Conservation (phyloP, 169 alveolate genomes). For the Eimeria brunetti region DNA sequence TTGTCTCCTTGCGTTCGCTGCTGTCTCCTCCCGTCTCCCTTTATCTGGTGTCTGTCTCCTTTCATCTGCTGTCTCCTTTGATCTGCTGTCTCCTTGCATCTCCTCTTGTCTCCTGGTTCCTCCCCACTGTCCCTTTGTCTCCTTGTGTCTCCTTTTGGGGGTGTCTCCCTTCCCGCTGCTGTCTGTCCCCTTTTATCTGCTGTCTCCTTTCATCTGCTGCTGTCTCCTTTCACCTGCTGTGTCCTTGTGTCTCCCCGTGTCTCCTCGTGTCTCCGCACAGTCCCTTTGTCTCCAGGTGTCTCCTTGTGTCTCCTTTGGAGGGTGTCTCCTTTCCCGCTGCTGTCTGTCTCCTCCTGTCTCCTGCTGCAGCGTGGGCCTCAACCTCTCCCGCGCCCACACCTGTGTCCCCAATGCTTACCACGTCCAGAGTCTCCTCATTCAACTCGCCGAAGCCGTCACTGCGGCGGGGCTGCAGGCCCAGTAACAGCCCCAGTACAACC, state of each 20-base stretch:
- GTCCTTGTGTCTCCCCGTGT: background rate
- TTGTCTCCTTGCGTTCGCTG: background rate
- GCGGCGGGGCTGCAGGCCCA: conserved; percentile 52
- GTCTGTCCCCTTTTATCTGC: too few relatives aligned
- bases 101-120: background rate
- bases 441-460: conserved; percentile 34
- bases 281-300: background rate
- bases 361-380: conserved; percentile 35
- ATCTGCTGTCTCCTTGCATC: background rate
- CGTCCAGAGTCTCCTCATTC: conserved; percentile 44
- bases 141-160: background rate
- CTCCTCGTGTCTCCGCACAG: too few relatives aligned
- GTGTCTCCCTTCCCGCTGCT: too few relatives aligned
- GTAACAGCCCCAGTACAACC: conserved; percentile 6
- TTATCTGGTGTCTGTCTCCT: too few relatives aligned
- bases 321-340: too few relatives aligned
- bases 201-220: background rate
- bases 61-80: too few relatives aligned
- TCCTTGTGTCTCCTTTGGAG: background rate
- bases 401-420: conserved; percentile 63
- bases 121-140: too few relatives aligned
- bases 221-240: background rate
- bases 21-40: background rate
- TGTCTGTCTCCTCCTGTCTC: too few relatives aligned
- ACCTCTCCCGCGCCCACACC: conserved; percentile 29